A percentile compares a stretch with the other conserved stretches of the same genome.
phyloP scores from a whole-genome alignment of 495 filamentous ascomycete species.

The Pseudomonodictys pantanalensis region DNA sequence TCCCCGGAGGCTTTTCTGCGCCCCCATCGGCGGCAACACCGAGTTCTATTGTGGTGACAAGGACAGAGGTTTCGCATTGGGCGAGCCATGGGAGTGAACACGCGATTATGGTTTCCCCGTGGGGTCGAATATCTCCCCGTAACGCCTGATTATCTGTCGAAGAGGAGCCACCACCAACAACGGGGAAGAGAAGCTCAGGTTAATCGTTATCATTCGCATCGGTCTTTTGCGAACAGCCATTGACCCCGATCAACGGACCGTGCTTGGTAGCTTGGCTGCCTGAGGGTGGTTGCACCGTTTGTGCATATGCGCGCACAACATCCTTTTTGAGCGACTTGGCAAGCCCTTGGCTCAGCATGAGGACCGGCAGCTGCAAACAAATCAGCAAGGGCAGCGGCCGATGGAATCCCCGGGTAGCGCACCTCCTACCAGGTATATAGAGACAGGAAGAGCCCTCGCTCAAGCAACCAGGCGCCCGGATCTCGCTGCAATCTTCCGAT shows the following conservation, averaged over 20 bases:
- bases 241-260: background rate
- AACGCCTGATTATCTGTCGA: too few relatives aligned
- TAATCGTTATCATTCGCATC: too few relatives aligned
- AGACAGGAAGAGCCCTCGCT: background rate
- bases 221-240: too few relatives aligned
- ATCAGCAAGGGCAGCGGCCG: constrained; percentile 1
- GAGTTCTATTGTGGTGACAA: too few relatives aligned
- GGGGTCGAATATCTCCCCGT: too few relatives aligned
- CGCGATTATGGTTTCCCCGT: too few relatives aligned
- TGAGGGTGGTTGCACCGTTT: constrained; percentile 5
- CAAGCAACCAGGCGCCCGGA: background rate
- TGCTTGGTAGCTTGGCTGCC: constrained; percentile 23
- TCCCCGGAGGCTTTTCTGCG: too few relatives aligned
- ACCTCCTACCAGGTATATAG: background rate
- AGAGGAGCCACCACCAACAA: too few relatives aligned
- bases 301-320: constrained; percentile 20
- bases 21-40: too few relatives aligned
- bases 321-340: constrained; percentile 26
- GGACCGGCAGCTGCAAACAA: background rate
- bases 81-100: too few relatives aligned
- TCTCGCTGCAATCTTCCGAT: background rate
- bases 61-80: too few relatives aligned
- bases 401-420: background rate
- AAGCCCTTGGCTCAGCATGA: constrained; percentile 24
- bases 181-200: too few relatives aligned